Evolutionary conservation across 345 rosid genomes (phyloP), one percentile per base, ranked within the genome.

Genomic region (Geranium rotundifolium): DNA sequence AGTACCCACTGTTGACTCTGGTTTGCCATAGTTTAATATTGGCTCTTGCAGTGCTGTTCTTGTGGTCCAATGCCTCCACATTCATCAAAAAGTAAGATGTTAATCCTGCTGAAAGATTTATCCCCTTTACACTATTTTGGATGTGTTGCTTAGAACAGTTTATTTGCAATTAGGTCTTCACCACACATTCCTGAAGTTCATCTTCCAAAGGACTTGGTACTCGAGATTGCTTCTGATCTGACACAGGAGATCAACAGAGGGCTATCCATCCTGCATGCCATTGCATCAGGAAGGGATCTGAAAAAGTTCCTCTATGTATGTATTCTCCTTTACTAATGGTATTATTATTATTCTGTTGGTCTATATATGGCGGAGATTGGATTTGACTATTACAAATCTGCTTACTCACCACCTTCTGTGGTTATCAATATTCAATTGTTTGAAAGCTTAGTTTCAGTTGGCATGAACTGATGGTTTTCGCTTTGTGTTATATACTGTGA

Each of bases 61-160:
- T 95, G 84, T 95, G 91, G 91, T 86, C 97, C 17, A 95, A 89
- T 78, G 97, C 86, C 29, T 67, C 73, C 62, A 76, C 84, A 59
- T 88, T 90, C 68, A 86, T 95, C 68, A 84, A 86, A 84, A 95
- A 95, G 99, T 95, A 78, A 76, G 92, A 19, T 20, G 46, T 69
- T 67, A 15, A 5, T 67, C 17, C 50, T 57, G 10, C 55, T 62
- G 4, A 29, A 19, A 55, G 17, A 27, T 14, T 0, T 19, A 30
- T 31, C 19, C 17, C 17, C 12, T 17, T 17, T 37, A 15, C 34
- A 31, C 19, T 55, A 19, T 39, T 54, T 64, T 64, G 60, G 23
- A 17, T 15, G 27, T 29, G 9, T 58, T 34, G n/a, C 17, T 55
- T 56, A 54, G 34, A 19, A 2, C 13, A 1, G 29, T 13, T 19